A percentile compares a stretch with the other conserved stretches of the same genome.
These are phyloP conservation scores for Alternaria infectoria DNA, from an alignment of 2,329 filamentous ascomycete genomes.

Conservation along the genomic window DNA sequence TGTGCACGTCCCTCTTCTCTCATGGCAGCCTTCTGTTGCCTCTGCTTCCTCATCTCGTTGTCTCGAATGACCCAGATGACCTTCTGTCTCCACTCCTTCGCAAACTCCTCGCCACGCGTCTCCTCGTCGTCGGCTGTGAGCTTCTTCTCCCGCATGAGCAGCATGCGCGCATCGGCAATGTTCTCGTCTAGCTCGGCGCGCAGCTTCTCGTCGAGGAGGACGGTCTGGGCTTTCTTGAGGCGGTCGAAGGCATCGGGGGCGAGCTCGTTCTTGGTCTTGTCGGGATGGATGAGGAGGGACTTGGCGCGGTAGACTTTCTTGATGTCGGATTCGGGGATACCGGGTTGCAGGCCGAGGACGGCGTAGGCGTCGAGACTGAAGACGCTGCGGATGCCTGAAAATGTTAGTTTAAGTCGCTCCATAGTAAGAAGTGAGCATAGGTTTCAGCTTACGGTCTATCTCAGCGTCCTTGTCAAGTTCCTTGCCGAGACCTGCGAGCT, in stretches of 20 bases:
- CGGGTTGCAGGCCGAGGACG: constrained; percentile 92
- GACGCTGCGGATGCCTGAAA: constrained; percentile 75
- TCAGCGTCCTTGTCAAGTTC: constrained; percentile 97
- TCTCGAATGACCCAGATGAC: constrained; percentile 88
- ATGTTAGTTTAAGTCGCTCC: background rate
- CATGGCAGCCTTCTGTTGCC: constrained; percentile 92
- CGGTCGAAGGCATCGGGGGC: constrained; percentile 97
- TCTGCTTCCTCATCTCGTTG: constrained; percentile 81
- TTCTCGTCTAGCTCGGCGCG: constrained; percentile 87
- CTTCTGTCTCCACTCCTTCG: constrained; percentile 87
- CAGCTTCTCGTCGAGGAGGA: constrained; percentile 92
- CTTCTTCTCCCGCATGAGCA: constrained; percentile 92
- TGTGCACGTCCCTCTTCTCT: constrained; percentile 94
- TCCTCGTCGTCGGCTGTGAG: constrained; percentile 90
- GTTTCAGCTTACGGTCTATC: constrained; percentile 71
- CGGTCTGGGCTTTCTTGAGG: constrained; percentile 90
- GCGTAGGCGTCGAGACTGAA: constrained; percentile 89
- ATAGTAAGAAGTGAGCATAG: background rate
- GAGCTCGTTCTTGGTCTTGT: constrained; percentile 90
- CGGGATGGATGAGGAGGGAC: constrained; percentile 97
- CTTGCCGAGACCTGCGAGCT: constrained; percentile 82
- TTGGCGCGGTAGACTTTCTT: constrained; percentile 94
- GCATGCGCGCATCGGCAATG: constrained; percentile 93
- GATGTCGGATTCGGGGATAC: constrained; percentile 94
- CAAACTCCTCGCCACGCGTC: constrained; percentile 82